Base-by-base conservation (phyloP, 2,329 filamentous ascomycete genomes). In the Biscogniauxia sp. region DNA sequence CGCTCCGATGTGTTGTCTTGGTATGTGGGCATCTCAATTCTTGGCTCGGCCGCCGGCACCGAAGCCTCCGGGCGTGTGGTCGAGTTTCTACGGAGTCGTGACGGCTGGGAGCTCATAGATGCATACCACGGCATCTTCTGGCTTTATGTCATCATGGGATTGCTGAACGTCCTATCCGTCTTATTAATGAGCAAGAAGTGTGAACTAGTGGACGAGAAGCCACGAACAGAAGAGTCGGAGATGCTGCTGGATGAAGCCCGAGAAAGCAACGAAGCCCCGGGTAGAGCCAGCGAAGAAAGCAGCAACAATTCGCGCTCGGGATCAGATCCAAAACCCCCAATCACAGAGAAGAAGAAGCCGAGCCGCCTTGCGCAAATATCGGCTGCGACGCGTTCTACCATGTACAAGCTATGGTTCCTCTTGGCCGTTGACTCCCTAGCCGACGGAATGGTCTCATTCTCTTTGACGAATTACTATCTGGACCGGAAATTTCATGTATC, bases 341-440 rank as follows among this genome's bases (percentile, higher is more conserved):
- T 65, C 17, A 54, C 66, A 9, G 75, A 72, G 66, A 45, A 72
- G 11, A 68, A 66, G 9, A 45, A 72, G 11, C 68, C 66, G 8
- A 74, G 72, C 64, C 78, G 72, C 55, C 76, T 86, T 49, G 74
- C 81, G 1, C 78, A 84, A 62, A 88, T 89, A 56, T 89, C 87
- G 0, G 71, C 74, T 1, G 74, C 81, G 15, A 88, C 87, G 0
- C 79, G 82, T 13, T 78, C 77, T 1, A 79, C 85, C 68, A 87
- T 89, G 81, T 84, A 83, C 72, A 84, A 84, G 55, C 76, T 90
- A 3, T 89, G 87, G 85, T 82, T 88, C 61, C 79, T 90, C 7
- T 78, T 90, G 9, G 80, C 82, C 20, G 77, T 89, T 23, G 88
- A 90, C 73, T 86, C 85, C 1, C 77, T 89, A 9, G 85, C 87